Evolutionary conservation across 2,329 filamentous ascomycete genomes (phyloP), one percentile per base, ranked within the genome.

Genomic region (Aureobasidium sp.): DNA sequence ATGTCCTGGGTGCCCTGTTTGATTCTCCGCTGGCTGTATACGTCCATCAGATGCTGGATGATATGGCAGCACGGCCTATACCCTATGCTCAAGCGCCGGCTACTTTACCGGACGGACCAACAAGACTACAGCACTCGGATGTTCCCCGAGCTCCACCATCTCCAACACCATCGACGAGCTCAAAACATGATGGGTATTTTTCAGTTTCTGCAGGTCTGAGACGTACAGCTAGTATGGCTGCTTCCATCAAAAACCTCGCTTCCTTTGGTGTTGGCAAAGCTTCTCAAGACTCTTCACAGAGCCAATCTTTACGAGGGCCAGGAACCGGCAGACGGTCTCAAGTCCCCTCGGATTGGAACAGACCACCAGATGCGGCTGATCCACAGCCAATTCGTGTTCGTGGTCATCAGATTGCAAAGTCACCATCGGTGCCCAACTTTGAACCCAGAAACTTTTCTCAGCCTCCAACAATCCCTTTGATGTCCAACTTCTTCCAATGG

Each of bases 401-500:
- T 29, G 45, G 84, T 48, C 93, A 97, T 72, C 83, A 91, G 64
- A 81, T 86, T 56, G 89, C 90, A 8, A 85, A 84, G 64, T 85
- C 90, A 64, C 93, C 94, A 0, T 82, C 86, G n/a, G 91, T 91
- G 3, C 87, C 89, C 12, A 84, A 86, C 0, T 96, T 89, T 70
- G 77, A 84, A 65, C 78, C 84, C 56, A 83, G 87, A 62, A 81
- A 86, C 64, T 72, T 84, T 33, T 78, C 81, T 0, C 78, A 84
- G 59, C 68, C 78, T 11, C 87, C 89, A 1, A 75, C 74, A 14
- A 81, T 97, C 31, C 94, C 94, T 1, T 74, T 99, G 19, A 82
- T 83, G 63, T 96, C 91, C 72, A 86, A 82, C 9, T 96, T 97
- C 74, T 81, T 96, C 65, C 90, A 96, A 66, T 99, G 93, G 92